Conservation (phyloP, 2,329 filamentous ascomycete genomes). For the Diaporthe vexans region DNA sequence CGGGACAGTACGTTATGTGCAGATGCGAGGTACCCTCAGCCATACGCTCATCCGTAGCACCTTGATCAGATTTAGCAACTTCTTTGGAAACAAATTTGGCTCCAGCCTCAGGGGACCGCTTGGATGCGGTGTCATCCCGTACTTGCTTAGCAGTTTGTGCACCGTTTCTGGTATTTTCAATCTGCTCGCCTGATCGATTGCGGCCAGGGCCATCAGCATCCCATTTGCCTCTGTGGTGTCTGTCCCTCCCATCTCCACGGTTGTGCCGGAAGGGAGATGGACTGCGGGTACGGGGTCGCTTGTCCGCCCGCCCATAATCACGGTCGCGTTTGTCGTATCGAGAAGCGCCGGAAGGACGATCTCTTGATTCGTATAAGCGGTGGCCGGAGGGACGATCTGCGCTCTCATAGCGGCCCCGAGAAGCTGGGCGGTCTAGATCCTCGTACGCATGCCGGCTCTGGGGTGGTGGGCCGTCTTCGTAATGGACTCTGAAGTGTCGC, state of each 20-base stretch:
- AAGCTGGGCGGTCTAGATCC: conserved; percentile 52
- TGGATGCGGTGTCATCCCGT: conserved; percentile 73
- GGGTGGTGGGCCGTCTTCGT: conserved; percentile 68
- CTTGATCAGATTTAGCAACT: conserved; percentile 78
- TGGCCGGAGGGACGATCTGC: conserved; percentile 62
- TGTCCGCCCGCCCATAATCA: conserved; percentile 47
- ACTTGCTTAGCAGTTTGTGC: conserved; percentile 63
- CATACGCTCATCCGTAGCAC: conserved; percentile 64
- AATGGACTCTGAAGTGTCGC: conserved; percentile 72
- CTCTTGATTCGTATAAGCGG: conserved; percentile 42
- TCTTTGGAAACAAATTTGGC: conserved; percentile 70
- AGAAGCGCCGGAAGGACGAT: conserved; percentile 47
- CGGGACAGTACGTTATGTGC: conserved; percentile 53
- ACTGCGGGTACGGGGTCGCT: conserved; percentile 49
- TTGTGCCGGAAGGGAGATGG: conserved; percentile 45
- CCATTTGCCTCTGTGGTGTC: conserved; percentile 48
- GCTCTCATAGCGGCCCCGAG: conserved; percentile 64
- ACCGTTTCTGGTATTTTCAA: conserved; percentile 57
- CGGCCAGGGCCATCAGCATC: conserved; percentile 46
- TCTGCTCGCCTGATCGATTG: conserved; percentile 49
- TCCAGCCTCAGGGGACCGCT: conserved; percentile 72
- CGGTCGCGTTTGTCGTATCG: conserved; percentile 67
- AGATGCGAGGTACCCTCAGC: conserved; percentile 47
- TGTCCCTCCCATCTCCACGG: conserved; percentile 47
- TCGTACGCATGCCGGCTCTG: conserved; percentile 66